Percentiles rank a stretch among this genome's conserved stretches.
These are phyloP conservation scores for Aureobasidium pullulans DNA, from an alignment of 2,329 filamentous ascomycete genomes.

Conservation along the genomic window DNA sequence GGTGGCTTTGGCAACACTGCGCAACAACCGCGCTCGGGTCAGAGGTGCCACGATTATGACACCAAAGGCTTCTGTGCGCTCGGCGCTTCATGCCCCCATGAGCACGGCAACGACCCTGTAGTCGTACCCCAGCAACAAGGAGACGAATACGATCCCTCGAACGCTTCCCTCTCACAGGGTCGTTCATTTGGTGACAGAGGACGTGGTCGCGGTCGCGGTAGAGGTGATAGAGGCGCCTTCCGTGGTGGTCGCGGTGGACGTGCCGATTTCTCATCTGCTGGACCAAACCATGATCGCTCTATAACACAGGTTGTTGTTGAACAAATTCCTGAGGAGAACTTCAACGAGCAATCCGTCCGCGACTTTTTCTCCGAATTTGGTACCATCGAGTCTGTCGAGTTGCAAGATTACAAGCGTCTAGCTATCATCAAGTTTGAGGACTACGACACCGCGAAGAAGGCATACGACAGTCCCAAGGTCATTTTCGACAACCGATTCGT, in stretches of 20 bases:
- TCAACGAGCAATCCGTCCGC: conserved; percentile 57
- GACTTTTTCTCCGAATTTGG: conserved; percentile 69
- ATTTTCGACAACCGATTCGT: conserved; percentile 83
- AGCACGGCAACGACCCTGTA: conserved; percentile 55
- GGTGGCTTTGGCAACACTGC: conserved; percentile 18
- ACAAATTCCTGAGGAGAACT: conserved; percentile 65
- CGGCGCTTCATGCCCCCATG: conserved; percentile 59
- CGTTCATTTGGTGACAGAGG: conserved; percentile 30
- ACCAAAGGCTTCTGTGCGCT: conserved; percentile 64
- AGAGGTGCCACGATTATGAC: conserved; percentile 63
- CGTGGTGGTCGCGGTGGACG: conserved; percentile 33
- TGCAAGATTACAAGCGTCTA: conserved; percentile 59
- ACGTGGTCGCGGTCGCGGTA: conserved; percentile 29
- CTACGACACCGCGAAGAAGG: conserved; percentile 59
- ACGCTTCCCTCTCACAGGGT: conserved; percentile 35
- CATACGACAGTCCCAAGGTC: conserved; percentile 69
- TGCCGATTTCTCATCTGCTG: conserved; percentile 57
- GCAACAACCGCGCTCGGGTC: conserved; percentile 24
- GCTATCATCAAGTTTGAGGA: conserved; percentile 63
- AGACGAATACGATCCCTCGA: conserved; percentile 53
- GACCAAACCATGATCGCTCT: conserved; percentile 54
- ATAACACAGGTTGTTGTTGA: conserved; percentile 68
- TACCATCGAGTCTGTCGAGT: conserved; percentile 52
- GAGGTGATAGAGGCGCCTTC: conserved; percentile 26
- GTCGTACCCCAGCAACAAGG: conserved; percentile 32